These are phyloP conservation scores for Juglanconis sp. DNA, from an alignment of 2,329 filamentous ascomycete genomes.

Conservation along the genomic window DNA sequence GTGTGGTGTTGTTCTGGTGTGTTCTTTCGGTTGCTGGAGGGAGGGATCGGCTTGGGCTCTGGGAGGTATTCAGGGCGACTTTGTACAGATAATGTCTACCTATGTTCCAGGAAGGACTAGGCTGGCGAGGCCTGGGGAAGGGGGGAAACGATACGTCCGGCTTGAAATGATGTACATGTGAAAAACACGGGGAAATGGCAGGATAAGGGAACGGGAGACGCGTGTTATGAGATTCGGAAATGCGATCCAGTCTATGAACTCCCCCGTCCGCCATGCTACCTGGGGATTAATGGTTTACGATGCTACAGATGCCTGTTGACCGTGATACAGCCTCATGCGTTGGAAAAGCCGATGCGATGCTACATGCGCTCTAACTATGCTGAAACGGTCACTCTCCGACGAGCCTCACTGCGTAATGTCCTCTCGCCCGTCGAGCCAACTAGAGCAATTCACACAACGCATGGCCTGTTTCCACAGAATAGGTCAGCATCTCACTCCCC, in stretches of 20 bases:
- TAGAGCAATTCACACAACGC: slow-evolving; percentile 48
- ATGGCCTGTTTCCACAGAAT: slow-evolving; percentile 30
- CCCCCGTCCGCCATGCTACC: neutral
- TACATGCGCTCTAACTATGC: neutral
- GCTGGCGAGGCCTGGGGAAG: neutral
- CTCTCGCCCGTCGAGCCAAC: slow-evolving; percentile 50
- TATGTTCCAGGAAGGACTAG: neutral
- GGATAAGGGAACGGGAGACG: neutral
- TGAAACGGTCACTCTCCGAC: neutral
- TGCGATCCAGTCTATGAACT: neutral
- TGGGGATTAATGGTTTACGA: neutral
- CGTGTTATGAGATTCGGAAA: slow-evolving; percentile 2
- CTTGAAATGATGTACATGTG: neutral
- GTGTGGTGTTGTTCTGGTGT: neutral
- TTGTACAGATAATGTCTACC: slow-evolving; percentile 1
- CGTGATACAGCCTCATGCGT: neutral
- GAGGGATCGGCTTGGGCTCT: neutral
- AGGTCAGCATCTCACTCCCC: neutral
- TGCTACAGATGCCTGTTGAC: neutral
- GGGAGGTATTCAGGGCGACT: neutral
- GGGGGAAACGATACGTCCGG: neutral
- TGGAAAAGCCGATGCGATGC: neutral
- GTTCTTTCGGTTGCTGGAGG: neutral
- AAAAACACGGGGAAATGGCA: neutral
- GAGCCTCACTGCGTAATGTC: slow-evolving; percentile 25